Conservation (phyloP, 805 yeast species). For the Wickerhamomyces pijperi region DNA sequence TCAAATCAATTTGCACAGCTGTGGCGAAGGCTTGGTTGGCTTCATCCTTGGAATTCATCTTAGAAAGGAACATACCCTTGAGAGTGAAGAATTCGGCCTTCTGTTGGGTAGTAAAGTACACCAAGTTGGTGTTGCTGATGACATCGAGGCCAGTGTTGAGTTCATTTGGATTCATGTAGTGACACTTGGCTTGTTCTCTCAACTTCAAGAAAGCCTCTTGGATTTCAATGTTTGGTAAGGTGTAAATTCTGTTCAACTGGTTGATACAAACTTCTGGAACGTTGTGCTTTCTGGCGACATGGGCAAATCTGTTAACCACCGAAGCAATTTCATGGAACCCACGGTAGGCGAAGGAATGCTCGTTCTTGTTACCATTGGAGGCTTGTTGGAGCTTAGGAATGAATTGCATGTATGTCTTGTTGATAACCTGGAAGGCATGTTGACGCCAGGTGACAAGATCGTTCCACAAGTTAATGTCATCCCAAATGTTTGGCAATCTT, state of each 20-base stretch:
- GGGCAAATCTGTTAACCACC: constrained; percentile 97
- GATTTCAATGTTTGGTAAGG: constrained; percentile 92
- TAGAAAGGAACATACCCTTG: constrained; percentile 96
- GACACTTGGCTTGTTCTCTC: constrained; percentile 96
- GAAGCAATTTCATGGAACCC: constrained; percentile 99
- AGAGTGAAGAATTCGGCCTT: constrained; percentile 96
- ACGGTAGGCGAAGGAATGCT: constrained; percentile 88
- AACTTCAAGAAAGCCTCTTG: constrained; percentile 95
- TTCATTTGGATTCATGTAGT: constrained; percentile 85
- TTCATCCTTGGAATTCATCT: constrained; percentile 80
- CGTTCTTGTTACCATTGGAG: constrained; percentile 47
- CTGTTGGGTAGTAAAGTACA: constrained; percentile 93
- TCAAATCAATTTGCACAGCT: constrained; percentile 91
- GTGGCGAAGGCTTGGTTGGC: constrained; percentile 98
- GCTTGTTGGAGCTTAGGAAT: constrained; percentile 74
- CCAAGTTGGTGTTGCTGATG: constrained; percentile 90
- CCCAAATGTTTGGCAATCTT: constrained; percentile 93
- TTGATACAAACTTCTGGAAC: constrained; percentile 95
- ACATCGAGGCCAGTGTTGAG: constrained; percentile 93
- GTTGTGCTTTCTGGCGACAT: constrained; percentile 92
- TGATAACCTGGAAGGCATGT: constrained; percentile 93
- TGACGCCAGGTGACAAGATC: constrained; percentile 98
- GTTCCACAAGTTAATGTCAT: constrained; percentile 95
- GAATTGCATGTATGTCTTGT: constrained; percentile 87
- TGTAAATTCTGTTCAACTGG: constrained; percentile 87